Evolutionary conservation across 139 green algal genomes (phyloP).

Genomic region (Mesotaenium endlicherianum): DNA sequence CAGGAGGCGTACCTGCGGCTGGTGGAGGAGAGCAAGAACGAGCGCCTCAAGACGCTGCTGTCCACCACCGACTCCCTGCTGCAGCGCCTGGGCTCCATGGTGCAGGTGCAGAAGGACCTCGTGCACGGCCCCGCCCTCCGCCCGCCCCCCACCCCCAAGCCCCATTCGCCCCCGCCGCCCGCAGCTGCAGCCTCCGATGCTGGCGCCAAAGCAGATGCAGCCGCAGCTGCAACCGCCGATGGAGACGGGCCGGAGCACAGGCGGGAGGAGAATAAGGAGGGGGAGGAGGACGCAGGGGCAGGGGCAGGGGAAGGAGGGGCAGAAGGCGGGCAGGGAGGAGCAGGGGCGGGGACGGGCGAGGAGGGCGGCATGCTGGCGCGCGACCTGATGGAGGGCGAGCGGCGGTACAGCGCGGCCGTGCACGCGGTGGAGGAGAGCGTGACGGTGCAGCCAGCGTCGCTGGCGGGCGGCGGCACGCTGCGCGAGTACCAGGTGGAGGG

Average conservation of each 20-base stretch:
- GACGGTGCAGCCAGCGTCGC: constrained; percentile 46
- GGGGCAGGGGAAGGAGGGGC: background rate
- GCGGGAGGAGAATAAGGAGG: constrained; percentile 9
- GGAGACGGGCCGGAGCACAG: too few relatives aligned
- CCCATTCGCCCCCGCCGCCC: background rate
- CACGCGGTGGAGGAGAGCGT: constrained; percentile 55
- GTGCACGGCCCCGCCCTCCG: too few relatives aligned
- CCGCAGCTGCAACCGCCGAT: too few relatives aligned
- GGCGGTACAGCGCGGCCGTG: constrained; percentile 38
- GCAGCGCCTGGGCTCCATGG: constrained; percentile 71
- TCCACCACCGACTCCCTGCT: constrained; percentile 92
- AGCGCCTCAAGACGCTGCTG: constrained; percentile 57
- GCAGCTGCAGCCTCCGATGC: background rate
- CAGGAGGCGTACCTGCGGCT: constrained; percentile 77
- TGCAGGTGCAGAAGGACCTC: constrained; percentile 42
- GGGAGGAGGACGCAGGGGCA: too few relatives aligned
- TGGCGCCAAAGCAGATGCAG: background rate
- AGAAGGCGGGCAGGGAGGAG: background rate
- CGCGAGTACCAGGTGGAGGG: constrained; percentile 59
- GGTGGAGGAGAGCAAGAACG: constrained; percentile 55
- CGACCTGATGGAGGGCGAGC: constrained; percentile 44
- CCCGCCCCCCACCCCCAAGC: too few relatives aligned
- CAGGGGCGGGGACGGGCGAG: too few relatives aligned
- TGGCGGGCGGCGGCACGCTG: constrained; percentile 57
- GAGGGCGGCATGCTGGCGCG: too few relatives aligned